Conservation (phyloP, 169 alveolate species). For the Cryptosporidium xiaoi region DNA sequence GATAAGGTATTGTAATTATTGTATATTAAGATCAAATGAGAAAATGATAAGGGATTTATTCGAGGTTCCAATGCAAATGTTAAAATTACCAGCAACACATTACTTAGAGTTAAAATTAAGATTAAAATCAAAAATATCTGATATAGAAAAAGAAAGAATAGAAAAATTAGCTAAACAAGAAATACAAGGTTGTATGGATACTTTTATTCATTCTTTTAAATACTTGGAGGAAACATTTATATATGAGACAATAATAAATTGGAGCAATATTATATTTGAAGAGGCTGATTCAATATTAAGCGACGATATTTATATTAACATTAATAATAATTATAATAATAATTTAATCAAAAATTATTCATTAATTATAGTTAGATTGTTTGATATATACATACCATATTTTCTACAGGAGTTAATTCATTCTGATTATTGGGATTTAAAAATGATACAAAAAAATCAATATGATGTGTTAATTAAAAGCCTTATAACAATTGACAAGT, state of each 20-base stretch:
- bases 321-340: not conserved
- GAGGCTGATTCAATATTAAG: slow-evolving; percentile 17
- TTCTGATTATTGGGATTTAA: slow-evolving; percentile 70
- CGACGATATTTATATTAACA: not conserved
- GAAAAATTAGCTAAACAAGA: slow-evolving; percentile 67
- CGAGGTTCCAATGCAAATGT: slow-evolving; percentile 70
- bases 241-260: slow-evolving; percentile 43
- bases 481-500: slow-evolving; percentile 42
- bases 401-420: slow-evolving; percentile 28
- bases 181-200: slow-evolving; percentile 66
- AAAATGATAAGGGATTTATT: slow-evolving; percentile 34
- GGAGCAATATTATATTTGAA: slow-evolving; percentile 64
- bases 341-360: slow-evolving; percentile 48
- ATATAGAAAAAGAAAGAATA: slow-evolving; percentile 48
- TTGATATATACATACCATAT: slow-evolving; percentile 47
- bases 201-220: slow-evolving; percentile 26
- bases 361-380: slow-evolving; percentile 18
- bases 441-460: slow-evolving; percentile 39
- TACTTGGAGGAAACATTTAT: slow-evolving; percentile 22
- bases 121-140: slow-evolving; percentile 2
- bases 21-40: slow-evolving; percentile 61
- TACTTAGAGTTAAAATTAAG: slow-evolving; percentile 45
- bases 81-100: slow-evolving; percentile 68
- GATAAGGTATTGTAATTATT: slow-evolving; percentile 63
- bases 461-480: slow-evolving; percentile 28